Base-by-base conservation (phyloP, 2,329 filamentous ascomycete genomes). In the Triangularia setosa region DNA sequence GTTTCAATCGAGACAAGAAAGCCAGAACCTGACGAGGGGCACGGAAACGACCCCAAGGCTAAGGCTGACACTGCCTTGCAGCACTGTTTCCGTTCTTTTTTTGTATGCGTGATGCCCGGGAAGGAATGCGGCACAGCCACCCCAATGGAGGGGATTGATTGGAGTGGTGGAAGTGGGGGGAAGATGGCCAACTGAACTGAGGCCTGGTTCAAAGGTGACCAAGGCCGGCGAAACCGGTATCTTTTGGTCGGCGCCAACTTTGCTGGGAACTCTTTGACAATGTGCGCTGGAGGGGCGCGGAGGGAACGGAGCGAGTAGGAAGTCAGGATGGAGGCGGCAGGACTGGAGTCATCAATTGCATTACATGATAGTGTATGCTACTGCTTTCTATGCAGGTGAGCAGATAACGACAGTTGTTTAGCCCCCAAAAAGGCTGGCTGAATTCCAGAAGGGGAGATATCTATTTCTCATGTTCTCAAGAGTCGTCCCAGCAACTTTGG, bases 1-100 rank as follows among this genome's bases (percentile, higher is more conserved):
- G 58, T 60, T 60, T 60, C 58, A 24, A 60, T 60, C 57, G 18
- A 59, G 21, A 59, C 58, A n/a, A 27, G 30, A 7, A 21, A 48
- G 7, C 30, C 5, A 33, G 30, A 33, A 58, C 18, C 21, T 4
- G 30, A 58, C 7, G 56, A 30, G 28, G 27, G 21, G 16, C 16
- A 21, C 56, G n/a, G n/a, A n/a, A n/a, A n/a, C n/a, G 23, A 35
- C 9, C 30, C 30, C n/a, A 35, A 21, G 33, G 21, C n/a, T 21
- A 16, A 44, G 56, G 12, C 28, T 53, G 48, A 55, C 52, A 23
- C 21, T 28, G 52, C 11, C 25, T 55, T 59, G 28, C 55, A 35
- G 57, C 33, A 25, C 14, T 14, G 57, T 48, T 28, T 48, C 9
- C 7, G 35, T n/a, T 40, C 35, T 53, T 60, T 52, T 60, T 60